Conservation (phyloP, 768 basidiomycete species). For the Fomitopsis pulvina region DNA sequence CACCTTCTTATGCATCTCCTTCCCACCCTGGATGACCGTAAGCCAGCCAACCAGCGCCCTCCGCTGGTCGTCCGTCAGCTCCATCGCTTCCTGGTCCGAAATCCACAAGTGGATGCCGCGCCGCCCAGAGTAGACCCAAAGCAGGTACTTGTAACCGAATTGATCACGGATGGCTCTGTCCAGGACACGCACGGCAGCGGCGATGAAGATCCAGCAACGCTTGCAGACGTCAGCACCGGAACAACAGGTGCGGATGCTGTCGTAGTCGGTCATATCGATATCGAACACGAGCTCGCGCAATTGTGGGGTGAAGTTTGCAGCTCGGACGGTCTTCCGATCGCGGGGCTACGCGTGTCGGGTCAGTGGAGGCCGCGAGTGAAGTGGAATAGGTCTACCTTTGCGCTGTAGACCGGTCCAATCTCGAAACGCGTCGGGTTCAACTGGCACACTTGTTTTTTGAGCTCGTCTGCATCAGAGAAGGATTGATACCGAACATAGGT, state of each 20-base stretch:
- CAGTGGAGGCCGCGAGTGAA: background rate
- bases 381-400: conserved; percentile 49
- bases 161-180: conserved; percentile 76
- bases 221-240: conserved; percentile 85
- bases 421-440: conserved; percentile 93
- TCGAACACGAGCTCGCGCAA: conserved; percentile 96
- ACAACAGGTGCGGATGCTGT: conserved; percentile 92
- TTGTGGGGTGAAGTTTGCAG: conserved; percentile 62
- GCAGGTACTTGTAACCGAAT: conserved; percentile 83
- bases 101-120: conserved; percentile 99
- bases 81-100: conserved; percentile 82
- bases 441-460: conserved; percentile 82
- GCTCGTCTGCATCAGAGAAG: conserved; percentile 77
- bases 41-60: conserved; percentile 82
- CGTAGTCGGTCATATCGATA: conserved; percentile 99
- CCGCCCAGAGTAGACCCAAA: conserved; percentile 99
- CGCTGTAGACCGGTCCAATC: conserved; percentile 91
- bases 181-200: conserved; percentile 84
- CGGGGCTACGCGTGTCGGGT: conserved; percentile 51
- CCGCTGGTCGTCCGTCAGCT: conserved; percentile 86
- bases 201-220: conserved; percentile 93
- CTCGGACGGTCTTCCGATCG: conserved; percentile 78
- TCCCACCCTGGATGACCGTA: conserved; percentile 76
- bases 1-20: conserved; percentile 76
- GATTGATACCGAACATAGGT: conserved; percentile 95